Conservation (phyloP, 495 filamentous ascomycete species). For the Xylaria castorea region DNA sequence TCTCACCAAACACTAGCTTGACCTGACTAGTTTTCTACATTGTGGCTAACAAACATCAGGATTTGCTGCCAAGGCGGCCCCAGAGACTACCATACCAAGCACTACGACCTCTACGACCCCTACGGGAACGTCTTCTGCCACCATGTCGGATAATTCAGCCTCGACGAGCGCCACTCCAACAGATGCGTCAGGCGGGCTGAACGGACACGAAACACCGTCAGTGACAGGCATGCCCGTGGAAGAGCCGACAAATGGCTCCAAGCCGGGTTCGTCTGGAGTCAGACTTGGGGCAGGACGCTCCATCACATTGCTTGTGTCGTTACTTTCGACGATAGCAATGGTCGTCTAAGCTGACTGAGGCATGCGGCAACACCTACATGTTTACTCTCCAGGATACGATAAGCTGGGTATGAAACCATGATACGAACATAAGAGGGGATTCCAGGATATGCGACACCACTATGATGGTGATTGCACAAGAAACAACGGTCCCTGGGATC, state of each 20-base stretch:
- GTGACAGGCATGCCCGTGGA: not conserved
- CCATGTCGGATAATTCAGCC: not conserved
- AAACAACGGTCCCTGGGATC: not conserved
- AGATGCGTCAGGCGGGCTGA: not conserved
- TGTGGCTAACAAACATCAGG: conserved; percentile 33
- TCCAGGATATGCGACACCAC: not conserved
- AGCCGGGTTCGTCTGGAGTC: conserved; percentile 12
- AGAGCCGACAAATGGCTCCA: not conserved
- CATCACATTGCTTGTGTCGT: conserved; percentile 4
- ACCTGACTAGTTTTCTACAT: too few species aligned
- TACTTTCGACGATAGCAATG: conserved; percentile 16
- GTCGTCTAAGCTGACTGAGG: not conserved
- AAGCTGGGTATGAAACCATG: not conserved
- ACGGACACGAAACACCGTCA: conserved; percentile 25
- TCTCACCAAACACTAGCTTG: conserved; percentile 15
- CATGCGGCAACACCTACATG: not conserved
- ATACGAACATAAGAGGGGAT: not conserved
- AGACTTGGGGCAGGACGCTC: conserved; percentile 15
- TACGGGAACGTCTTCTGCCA: conserved; percentile 14
- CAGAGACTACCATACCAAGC: conserved; percentile 27
- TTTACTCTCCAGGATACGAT: not conserved
- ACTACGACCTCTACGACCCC: conserved; percentile 28
- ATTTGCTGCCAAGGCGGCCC: conserved; percentile 47
- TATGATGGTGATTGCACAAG: not conserved
- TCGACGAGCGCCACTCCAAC: not conserved